Percentiles rank a stretch among this genome's conserved stretches.
These are phyloP conservation scores for Metschnikowia kofuensis DNA, from an alignment of 805 yeast species.

Conservation along the genomic window DNA sequence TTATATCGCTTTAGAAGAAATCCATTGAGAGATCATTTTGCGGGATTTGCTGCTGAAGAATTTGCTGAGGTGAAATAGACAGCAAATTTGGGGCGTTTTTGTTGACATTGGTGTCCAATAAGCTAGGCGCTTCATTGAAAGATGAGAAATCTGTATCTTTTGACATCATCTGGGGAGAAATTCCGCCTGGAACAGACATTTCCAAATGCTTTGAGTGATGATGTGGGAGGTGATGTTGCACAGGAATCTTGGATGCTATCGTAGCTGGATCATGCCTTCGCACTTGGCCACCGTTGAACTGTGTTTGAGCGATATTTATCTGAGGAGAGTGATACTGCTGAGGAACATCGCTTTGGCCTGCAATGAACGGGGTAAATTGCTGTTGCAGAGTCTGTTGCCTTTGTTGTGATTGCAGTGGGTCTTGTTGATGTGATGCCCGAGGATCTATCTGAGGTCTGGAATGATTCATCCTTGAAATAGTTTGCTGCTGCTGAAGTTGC, in stretches of 20 bases:
- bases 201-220: conserved; percentile 12
- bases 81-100: conserved; percentile 4
- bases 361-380: conserved; percentile 2
- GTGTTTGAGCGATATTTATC: conserved; percentile 3
- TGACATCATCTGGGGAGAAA: conserved; percentile 17
- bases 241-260: conserved; percentile 6
- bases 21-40: conserved; percentile 22
- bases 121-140: not conserved
- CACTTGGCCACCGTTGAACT: conserved; percentile 2
- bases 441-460: conserved; percentile 7
- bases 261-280: conserved; percentile 5
- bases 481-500: conserved; percentile 11
- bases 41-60: conserved; percentile 30
- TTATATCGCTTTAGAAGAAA: conserved; percentile 19
- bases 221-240: conserved; percentile 10
- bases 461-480: conserved; percentile 4
- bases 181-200: conserved; percentile 9
- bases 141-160: conserved; percentile 12
- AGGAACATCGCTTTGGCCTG: conserved; percentile 4
- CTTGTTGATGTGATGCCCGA: conserved; percentile 6
- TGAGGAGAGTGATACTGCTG: conserved; percentile 9
- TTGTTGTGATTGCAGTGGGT: conserved; percentile 2
- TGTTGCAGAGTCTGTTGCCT: conserved; percentile 7
- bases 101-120: not conserved
- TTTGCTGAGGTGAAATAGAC: conserved; percentile 39